Conservation (phyloP, 1,139 yeast genomes). For the Blastobotrys persicus region DNA sequence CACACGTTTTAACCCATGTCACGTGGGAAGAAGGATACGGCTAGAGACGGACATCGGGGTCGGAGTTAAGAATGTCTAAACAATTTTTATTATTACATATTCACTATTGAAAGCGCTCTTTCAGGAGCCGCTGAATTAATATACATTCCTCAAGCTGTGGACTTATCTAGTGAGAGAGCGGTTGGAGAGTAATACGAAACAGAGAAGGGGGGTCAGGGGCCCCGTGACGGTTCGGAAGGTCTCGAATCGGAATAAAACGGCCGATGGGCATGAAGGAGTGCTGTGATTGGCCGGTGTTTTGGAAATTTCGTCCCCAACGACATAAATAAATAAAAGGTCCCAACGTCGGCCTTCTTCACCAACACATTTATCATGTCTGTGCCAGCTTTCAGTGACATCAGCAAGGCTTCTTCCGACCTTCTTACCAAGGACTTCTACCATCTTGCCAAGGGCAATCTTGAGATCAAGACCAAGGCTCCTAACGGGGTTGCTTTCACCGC, state of each 20-base stretch:
- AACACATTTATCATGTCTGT: constrained; percentile 33
- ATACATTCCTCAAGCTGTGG: too few relatives aligned
- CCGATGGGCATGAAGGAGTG: neutral
- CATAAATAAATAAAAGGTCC: neutral
- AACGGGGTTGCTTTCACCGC: constrained; percentile 94
- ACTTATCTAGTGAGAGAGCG: too few relatives aligned
- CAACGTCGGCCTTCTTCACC: neutral
- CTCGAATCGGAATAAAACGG: neutral
- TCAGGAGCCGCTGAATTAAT: too few relatives aligned
- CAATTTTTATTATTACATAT: too few relatives aligned
- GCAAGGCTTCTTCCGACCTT: constrained; percentile 86
- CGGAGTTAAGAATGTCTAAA: too few relatives aligned
- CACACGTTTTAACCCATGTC: too few relatives aligned
- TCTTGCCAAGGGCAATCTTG: constrained; percentile 80
- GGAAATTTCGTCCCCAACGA: neutral
- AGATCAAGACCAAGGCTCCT: constrained; percentile 90
- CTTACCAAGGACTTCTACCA: constrained; percentile 93
- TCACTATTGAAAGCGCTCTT: too few relatives aligned
- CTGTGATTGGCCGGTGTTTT: neutral
- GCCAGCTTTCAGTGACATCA: constrained; percentile 62
- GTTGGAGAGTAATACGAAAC: too few relatives aligned
- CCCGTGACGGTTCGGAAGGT: too few relatives aligned
- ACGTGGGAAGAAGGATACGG: too few relatives aligned
- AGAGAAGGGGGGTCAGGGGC: too few relatives aligned
- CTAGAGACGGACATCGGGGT: too few relatives aligned